Evolutionary conservation across 2,329 filamentous ascomycete genomes (phyloP).

Genomic region (Calonectria naviculata): DNA sequence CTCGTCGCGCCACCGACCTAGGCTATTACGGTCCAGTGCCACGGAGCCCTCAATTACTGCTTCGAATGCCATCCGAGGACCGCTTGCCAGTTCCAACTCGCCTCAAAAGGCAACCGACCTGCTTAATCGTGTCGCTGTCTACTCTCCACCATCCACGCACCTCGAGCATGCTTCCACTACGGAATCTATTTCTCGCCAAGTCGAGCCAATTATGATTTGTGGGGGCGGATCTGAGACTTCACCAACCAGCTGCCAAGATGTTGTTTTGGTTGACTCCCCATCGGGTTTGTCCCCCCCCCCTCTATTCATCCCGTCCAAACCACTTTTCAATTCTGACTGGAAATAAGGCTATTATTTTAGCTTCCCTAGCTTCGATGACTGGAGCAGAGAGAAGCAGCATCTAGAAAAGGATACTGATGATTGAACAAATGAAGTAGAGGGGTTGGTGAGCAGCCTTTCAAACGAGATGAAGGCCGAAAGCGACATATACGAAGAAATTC

Average conservation of each 20-base stretch:
- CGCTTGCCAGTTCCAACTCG: conserved; percentile 60
- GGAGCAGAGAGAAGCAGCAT: conserved; percentile 56
- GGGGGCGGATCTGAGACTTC: conserved; percentile 32
- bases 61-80: conserved; percentile 63
- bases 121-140: conserved; percentile 64
- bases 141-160: conserved; percentile 45
- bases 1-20: conserved; percentile 57
- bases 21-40: conserved; percentile 64
- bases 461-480: conserved; percentile 24
- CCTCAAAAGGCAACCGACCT: conserved; percentile 65
- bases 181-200: conserved; percentile 33
- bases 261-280: conserved; percentile 40
- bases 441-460: conserved; percentile 20
- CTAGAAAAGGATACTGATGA: conserved; percentile 39
- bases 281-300: conserved; percentile 33
- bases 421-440: conserved; percentile 26
- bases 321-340: conserved; percentile 45
- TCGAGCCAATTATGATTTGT: conserved; percentile 37
- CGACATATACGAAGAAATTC: conserved; percentile 20
- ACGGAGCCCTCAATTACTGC: conserved; percentile 69
- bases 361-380: conserved; percentile 79
- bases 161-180: conserved; percentile 32
- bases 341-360: conserved; percentile 70
- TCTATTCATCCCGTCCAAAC: conserved; percentile 27
- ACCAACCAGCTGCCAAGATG: conserved; percentile 35